Percentiles rank a stretch among this genome's conserved stretches.
phyloP scores from a whole-genome alignment of 257 asterid species.

The Nicotiana paniculata region DNA sequence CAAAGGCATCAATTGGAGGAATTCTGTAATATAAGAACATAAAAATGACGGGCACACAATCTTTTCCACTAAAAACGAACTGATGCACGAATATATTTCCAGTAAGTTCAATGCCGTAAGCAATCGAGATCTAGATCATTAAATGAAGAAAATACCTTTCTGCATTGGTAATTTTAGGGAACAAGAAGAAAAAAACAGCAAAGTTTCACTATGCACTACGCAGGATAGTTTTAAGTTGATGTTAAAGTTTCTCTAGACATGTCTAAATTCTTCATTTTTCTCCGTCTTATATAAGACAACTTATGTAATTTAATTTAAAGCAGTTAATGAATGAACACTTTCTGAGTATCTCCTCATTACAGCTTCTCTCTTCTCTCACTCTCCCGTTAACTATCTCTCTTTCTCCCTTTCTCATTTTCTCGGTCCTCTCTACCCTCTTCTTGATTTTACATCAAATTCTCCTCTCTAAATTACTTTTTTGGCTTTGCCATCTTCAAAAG shows the following conservation, averaged over 20 bases:
- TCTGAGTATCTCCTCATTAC: not conserved
- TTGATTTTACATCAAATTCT: not conserved
- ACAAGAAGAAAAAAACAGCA: not conserved
- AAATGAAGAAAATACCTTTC: not conserved
- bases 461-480: not conserved
- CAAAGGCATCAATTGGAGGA: not conserved
- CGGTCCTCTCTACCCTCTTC: not conserved
- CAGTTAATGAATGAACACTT: conserved; percentile 5
- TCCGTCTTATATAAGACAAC: not conserved
- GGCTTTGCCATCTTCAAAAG: not conserved
- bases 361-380: not conserved
- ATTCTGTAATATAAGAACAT: not conserved
- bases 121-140: not conserved
- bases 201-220: not conserved
- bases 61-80: not conserved
- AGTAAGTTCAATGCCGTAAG: not conserved
- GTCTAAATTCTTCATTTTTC: not conserved
- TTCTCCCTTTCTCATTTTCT: not conserved
- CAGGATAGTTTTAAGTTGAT: not conserved
- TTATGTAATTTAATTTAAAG: not conserved
- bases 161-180: not conserved
- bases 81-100: not conserved
- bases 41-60: not conserved
- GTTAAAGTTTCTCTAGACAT: not conserved
- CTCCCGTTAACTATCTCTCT: not conserved